A percentile compares a stretch with the other conserved stretches of the same genome.
These are phyloP conservation scores for Penicillium verhagenii DNA, from an alignment of 495 filamentous ascomycete species.

Conservation along the genomic window DNA sequence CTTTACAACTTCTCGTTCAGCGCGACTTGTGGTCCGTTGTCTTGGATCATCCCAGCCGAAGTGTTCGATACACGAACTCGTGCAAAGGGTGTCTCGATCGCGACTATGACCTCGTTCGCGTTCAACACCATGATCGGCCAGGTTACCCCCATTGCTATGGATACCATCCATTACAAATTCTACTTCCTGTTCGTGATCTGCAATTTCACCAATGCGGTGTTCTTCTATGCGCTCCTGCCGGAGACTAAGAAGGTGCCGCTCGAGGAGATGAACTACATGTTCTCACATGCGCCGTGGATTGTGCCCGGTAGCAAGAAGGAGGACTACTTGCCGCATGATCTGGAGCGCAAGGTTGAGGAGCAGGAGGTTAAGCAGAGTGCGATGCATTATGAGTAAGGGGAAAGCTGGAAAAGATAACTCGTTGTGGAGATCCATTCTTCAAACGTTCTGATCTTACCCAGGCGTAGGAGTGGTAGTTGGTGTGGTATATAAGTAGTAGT, in stretches of 20 bases:
- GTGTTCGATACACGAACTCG: slow-evolving; percentile 70
- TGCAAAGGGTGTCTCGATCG: slow-evolving; percentile 64
- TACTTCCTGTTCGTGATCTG: slow-evolving; percentile 59
- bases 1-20: slow-evolving; percentile 69
- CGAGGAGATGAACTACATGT: slow-evolving; percentile 70
- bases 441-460: too few species aligned
- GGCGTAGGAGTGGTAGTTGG: too few species aligned
- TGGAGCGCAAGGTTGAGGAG: slow-evolving; percentile 40
- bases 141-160: slow-evolving; percentile 61
- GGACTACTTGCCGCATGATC: slow-evolving; percentile 35
- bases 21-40: slow-evolving; percentile 60
- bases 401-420: not conserved
- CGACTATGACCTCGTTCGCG: slow-evolving; percentile 62
- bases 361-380: slow-evolving; percentile 35
- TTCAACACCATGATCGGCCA: slow-evolving; percentile 77
- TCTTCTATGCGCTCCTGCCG: slow-evolving; percentile 63
- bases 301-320: slow-evolving; percentile 49
- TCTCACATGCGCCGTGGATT: slow-evolving; percentile 66
- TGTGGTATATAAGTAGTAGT: not conserved
- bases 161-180: slow-evolving; percentile 47
- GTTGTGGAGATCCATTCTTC: not conserved
- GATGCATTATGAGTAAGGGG: slow-evolving; percentile 23
- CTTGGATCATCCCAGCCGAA: slow-evolving; percentile 66
- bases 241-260: slow-evolving; percentile 66
- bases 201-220: slow-evolving; percentile 56